phyloP scores from a whole-genome alignment of 192 early-diverging fungal genomes.

The Entomortierella chlamydospora region DNA sequence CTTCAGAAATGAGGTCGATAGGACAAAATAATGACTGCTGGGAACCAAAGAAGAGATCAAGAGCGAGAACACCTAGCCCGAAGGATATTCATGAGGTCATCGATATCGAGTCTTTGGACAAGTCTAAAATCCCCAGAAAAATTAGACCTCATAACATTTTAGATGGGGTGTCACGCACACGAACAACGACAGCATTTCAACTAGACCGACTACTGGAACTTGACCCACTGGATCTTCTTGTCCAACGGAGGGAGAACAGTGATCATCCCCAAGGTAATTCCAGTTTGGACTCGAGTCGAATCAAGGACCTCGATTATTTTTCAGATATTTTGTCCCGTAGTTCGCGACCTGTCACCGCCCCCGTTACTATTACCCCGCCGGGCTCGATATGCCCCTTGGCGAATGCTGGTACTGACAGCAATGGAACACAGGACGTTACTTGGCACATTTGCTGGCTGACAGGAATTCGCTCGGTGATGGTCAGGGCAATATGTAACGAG shows the following conservation, averaged over 20 bases:
- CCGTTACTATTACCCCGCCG: neutral
- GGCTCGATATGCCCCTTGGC: neutral
- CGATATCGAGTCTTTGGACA: neutral
- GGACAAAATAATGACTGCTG: too few species aligned
- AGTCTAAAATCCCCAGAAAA: neutral
- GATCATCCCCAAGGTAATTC: neutral
- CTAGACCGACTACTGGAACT: neutral
- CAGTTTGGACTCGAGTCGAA: neutral
- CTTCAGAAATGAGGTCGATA: neutral
- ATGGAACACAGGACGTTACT: neutral
- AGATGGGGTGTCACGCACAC: neutral
- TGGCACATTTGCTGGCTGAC: conserved; percentile 31
- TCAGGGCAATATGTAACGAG: conserved; percentile 23
- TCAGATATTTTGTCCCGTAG: neutral
- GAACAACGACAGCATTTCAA: neutral
- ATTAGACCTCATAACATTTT: neutral
- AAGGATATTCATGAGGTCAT: neutral
- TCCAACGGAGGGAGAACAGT: neutral
- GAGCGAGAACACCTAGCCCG: neutral
- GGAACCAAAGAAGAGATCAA: neutral
- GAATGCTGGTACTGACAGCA: neutral
- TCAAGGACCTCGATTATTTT: neutral
- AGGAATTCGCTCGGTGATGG: neutral
- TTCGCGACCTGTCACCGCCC: neutral
- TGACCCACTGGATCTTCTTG: conserved; percentile 7